Conservation (phyloP, 257 asterid genomes). For the Gynochthodes officinalis region DNA sequence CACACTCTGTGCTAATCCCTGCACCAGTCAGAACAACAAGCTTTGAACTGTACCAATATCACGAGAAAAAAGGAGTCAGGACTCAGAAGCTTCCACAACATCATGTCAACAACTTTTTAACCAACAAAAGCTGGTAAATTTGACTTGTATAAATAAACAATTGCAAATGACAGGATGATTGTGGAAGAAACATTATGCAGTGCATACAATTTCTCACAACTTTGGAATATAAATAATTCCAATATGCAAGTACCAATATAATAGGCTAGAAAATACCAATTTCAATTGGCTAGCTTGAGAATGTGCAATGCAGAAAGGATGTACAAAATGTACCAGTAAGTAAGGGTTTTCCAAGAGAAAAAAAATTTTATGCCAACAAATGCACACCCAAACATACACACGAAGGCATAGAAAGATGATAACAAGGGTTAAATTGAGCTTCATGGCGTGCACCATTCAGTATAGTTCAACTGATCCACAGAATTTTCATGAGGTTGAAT, state of each 20-base stretch:
- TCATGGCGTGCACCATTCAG: too few relatives aligned
- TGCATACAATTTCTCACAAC: background rate
- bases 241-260: background rate
- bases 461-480: background rate
- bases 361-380: background rate
- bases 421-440: too few relatives aligned
- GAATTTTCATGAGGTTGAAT: background rate
- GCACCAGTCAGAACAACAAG: constrained; percentile 92
- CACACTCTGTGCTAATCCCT: constrained; percentile 96
- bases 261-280: background rate
- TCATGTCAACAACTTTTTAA: background rate
- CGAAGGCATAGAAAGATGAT: background rate
- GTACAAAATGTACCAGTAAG: background rate
- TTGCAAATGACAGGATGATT: background rate
- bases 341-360: too few relatives aligned
- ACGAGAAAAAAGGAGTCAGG: constrained; percentile 13
- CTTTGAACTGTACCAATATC: constrained; percentile 55
- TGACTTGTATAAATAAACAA: background rate
- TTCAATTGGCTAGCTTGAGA: background rate
- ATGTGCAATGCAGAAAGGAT: background rate
- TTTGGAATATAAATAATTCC: background rate
- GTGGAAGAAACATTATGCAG: background rate
- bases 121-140: background rate
- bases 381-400: background rate
- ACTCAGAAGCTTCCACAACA: constrained; percentile 12